Evolutionary conservation across 805 yeast species (phyloP).

Genomic region (Lachancea mirantina): DNA sequence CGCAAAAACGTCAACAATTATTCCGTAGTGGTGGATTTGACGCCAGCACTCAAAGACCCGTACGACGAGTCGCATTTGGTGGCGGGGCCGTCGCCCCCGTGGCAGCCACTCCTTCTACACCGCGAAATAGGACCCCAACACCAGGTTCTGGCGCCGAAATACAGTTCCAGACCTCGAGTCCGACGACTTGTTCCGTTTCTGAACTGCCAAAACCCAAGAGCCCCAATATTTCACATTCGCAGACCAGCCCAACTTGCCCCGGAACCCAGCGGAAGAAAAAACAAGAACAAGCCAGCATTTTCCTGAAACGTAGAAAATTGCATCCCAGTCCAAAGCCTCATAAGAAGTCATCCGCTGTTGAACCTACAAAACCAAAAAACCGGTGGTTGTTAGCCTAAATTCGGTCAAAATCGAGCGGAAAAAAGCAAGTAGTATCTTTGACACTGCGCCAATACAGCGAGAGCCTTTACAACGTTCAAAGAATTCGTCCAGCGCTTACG

Average conservation of each 20-base stretch:
- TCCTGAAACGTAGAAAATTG: slow-evolving; percentile 16
- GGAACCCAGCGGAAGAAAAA: slow-evolving; percentile 10
- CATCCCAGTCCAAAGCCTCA: slow-evolving; percentile 1
- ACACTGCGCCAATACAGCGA: slow-evolving; percentile 10
- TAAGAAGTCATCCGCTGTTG: background rate
- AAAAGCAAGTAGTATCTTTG: slow-evolving; percentile 15
- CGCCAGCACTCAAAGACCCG: slow-evolving; percentile 12
- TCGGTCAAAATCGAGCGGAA: slow-evolving; percentile 11
- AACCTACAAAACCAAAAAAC: slow-evolving; percentile 2
- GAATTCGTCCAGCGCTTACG: slow-evolving; percentile 10
- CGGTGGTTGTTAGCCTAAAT: slow-evolving; percentile 5
- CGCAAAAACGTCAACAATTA: slow-evolving; percentile 16
- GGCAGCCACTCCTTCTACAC: background rate
- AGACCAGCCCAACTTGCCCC: slow-evolving; percentile 3
- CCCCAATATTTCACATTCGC: slow-evolving; percentile 4
- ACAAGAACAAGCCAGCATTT: slow-evolving; percentile 16
- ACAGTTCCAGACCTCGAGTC: background rate
- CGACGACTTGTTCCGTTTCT: background rate
- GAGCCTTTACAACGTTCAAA: slow-evolving; percentile 1
- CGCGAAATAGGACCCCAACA: background rate
- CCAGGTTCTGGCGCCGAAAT: too few relatives aligned
- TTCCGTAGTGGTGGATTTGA: slow-evolving; percentile 16
- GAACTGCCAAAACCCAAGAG: background rate
- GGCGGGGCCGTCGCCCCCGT: slow-evolving; percentile 23
- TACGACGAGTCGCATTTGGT: slow-evolving; percentile 28